Evolutionary conservation across 805 yeast species (phyloP), one percentile per base, ranked within the genome.

Genomic region (Candida caryicola): DNA sequence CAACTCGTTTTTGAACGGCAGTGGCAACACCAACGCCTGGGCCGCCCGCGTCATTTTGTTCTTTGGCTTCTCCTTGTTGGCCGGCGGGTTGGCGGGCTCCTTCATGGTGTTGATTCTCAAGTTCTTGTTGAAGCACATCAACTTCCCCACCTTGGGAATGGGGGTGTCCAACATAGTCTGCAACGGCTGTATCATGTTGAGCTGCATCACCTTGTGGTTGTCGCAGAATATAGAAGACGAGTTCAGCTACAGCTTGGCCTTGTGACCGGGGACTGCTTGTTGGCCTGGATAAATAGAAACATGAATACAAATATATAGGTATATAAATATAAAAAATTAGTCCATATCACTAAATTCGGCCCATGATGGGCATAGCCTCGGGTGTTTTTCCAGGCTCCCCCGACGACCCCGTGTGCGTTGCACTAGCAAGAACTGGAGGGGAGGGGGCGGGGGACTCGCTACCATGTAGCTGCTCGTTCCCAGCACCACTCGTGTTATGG

Each of bases 151-250:
- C 1, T 73, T 91, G 37, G 91, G 93, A 4, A 89, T 93, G 96
- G 99, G 98, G 13, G 76, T 88, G 16, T 81, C 87, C 41, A 91
- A 91, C 62, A 90, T 93, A 29, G 75, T 84, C 16, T 81, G 87
- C 31, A 88, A 90, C 53, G 76, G 78, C 5, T 71, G 83, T 44
- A 78, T 91, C 25, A 85, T 91, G 88, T 65, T 87, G 51, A 88
- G 97, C 67, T 90, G 97, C 62, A 79, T 87, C 33, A 72, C 82
- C 6, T 68, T 93, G 52, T 93, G 99, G 99, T 69, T 91, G 37
- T 88, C 96, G 16, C 98, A 91, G 59, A 93, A 89, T 59, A 82
- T 89, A 42, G 97, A 93, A 60, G 98, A 93, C 56, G 98, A 91
- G 62, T 91, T 90, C 64, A 85, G 95, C 46, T 91, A 93, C 59